Percentiles rank a stretch among this genome's conserved stretches.
phyloP scores from a whole-genome alignment of 2,329 filamentous ascomycete genomes.

The Sclerotinia subarctica region DNA sequence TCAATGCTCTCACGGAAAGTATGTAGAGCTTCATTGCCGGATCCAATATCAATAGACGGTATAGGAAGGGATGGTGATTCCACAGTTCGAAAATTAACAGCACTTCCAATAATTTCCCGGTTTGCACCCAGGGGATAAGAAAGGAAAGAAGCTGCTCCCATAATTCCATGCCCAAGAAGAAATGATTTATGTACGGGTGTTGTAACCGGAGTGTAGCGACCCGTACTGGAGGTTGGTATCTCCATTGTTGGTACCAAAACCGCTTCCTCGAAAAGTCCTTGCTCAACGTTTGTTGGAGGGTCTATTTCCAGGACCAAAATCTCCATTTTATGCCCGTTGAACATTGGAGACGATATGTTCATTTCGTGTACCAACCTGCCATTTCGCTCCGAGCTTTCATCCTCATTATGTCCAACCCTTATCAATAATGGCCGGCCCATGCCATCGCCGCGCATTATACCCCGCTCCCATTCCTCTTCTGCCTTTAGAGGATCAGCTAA shows the following conservation, averaged over 20 bases:
- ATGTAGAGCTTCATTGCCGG: constrained; percentile 60
- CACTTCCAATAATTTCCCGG: constrained; percentile 48
- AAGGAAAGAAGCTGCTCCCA: constrained; percentile 58
- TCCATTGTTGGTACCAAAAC: constrained; percentile 75
- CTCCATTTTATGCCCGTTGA: constrained; percentile 63
- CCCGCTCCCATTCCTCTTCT: constrained; percentile 64
- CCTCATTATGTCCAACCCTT: constrained; percentile 46
- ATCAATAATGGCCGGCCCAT: constrained; percentile 58
- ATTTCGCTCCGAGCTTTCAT: constrained; percentile 36
- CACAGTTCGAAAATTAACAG: constrained; percentile 53
- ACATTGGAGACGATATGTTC: constrained; percentile 57
- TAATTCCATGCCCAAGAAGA: constrained; percentile 68
- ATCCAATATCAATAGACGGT: constrained; percentile 59
- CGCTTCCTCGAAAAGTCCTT: constrained; percentile 55
- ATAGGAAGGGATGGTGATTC: constrained; percentile 44
- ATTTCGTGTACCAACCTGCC: constrained; percentile 56
- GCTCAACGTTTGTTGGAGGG: constrained; percentile 46
- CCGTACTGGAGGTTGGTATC: constrained; percentile 61
- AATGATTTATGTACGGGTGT: constrained; percentile 84
- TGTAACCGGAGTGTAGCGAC: constrained; percentile 63
- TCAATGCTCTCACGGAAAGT: constrained; percentile 66
- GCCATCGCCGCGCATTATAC: constrained; percentile 48
- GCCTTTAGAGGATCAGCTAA: constrained; percentile 66
- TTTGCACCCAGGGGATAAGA: constrained; percentile 40
- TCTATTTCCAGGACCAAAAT: constrained; percentile 55